These are phyloP conservation scores for Ceratocystiopsis brevicomis DNA, from an alignment of 2,329 filamentous ascomycete genomes.

Conservation along the genomic window DNA sequence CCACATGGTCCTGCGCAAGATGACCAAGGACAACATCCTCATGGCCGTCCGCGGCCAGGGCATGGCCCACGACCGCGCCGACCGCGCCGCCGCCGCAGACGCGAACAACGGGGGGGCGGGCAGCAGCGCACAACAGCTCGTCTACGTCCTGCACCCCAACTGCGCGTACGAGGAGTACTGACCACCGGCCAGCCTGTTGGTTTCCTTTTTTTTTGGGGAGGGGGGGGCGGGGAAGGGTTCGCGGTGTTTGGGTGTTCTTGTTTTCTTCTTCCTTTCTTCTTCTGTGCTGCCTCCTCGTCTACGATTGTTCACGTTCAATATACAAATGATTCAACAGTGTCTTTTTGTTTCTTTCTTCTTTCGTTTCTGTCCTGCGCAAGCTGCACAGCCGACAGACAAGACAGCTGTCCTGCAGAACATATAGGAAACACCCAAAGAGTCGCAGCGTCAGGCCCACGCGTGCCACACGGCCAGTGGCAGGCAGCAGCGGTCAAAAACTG, in stretches of 20 bases:
- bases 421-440: not conserved
- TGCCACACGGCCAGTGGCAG: too few relatives aligned
- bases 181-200: too few relatives aligned
- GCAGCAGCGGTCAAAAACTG: too few relatives aligned
- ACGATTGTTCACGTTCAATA: too few relatives aligned
- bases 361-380: too few relatives aligned
- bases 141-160: constrained; percentile 90
- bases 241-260: too few relatives aligned
- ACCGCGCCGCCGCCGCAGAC: constrained; percentile 21
- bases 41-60: constrained; percentile 55
- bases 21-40: constrained; percentile 88
- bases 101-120: constrained; percentile 19
- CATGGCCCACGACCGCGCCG: constrained; percentile 23
- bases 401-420: too few relatives aligned
- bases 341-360: too few relatives aligned
- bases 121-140: constrained; percentile 25
- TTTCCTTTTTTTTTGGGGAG: too few relatives aligned
- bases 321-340: too few relatives aligned
- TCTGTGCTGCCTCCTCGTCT: not conserved
- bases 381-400: too few relatives aligned
- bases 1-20: constrained; percentile 76
- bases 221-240: not conserved
- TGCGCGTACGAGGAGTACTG: constrained; percentile 56
- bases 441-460: too few relatives aligned
- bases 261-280: not conserved